Evolutionary conservation across 2,329 filamentous ascomycete species (phyloP).

Genomic region (Calonectria crousiana): DNA sequence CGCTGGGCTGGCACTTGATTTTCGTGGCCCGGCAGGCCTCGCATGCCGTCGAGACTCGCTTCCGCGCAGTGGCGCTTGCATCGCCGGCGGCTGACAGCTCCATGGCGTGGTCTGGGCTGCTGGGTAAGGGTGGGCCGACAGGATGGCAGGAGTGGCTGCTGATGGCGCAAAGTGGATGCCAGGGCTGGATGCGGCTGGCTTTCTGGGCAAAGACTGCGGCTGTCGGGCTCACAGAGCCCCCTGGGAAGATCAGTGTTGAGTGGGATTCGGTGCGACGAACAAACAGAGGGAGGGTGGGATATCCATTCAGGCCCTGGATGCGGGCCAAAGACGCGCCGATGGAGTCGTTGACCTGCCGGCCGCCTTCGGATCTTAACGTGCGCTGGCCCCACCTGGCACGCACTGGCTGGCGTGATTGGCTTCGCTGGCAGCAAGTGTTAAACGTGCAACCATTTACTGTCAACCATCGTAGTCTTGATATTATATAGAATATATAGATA

Average conservation of each 20-base stretch:
- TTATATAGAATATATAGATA: too few species aligned
- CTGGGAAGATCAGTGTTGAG: neutral
- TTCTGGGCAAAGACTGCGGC: neutral
- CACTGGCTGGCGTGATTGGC: neutral
- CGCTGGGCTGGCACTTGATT: slow-evolving; percentile 63
- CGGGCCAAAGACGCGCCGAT: slow-evolving; percentile 30
- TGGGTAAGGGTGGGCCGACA: neutral
- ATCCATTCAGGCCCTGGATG: slow-evolving; percentile 4
- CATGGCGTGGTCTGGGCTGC: slow-evolving; percentile 27
- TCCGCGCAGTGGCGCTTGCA: slow-evolving; percentile 30
- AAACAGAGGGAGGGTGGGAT: neutral
- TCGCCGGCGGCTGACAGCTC: slow-evolving; percentile 21
- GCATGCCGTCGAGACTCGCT: slow-evolving; percentile 58
- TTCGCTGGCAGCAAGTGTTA: neutral
- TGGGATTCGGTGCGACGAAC: neutral
- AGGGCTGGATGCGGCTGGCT: neutral
- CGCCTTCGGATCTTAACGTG: slow-evolving; percentile 26
- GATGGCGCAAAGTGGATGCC: neutral
- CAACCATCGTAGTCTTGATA: too few species aligned
- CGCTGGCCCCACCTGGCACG: neutral
- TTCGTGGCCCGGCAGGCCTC: slow-evolving; percentile 67
- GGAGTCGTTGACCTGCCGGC: slow-evolving; percentile 12
- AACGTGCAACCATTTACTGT: neutral
- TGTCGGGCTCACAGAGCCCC: neutral
- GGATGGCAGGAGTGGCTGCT: neutral